Evolutionary conservation across 169 alveolate species (phyloP).

Genomic region (Eimeria zaria): DNA sequence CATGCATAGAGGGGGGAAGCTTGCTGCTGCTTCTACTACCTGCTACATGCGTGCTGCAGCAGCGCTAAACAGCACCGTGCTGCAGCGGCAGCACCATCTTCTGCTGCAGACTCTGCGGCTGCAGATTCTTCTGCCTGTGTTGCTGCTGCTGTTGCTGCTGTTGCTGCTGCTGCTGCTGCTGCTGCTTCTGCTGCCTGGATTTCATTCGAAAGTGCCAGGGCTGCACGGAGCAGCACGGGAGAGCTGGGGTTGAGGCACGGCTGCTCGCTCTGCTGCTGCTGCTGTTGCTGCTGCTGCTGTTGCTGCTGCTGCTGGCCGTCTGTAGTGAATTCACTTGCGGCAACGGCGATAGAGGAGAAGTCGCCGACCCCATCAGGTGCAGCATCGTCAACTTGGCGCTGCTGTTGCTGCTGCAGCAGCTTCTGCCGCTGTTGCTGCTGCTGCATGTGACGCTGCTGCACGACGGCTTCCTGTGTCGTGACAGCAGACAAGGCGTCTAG

Average conservation of each 20-base stretch:
- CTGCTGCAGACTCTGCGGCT: background rate
- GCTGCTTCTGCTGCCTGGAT: background rate
- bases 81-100: slow-evolving; percentile 25
- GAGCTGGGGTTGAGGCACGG: slow-evolving; percentile 13
- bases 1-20: no score
- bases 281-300: background rate
- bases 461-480: background rate
- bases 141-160: no score
- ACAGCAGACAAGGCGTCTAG: slow-evolving; percentile 28
- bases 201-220: background rate
- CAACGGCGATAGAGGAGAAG: slow-evolving; percentile 10
- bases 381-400: background rate
- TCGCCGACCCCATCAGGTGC: background rate
- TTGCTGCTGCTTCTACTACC: slow-evolving; percentile 10
- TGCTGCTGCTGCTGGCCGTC: slow-evolving; percentile 45
- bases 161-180: slow-evolving; percentile 49
- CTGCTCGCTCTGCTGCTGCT: background rate
- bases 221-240: slow-evolving; percentile 37
- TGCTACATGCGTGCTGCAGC: background rate
- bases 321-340: background rate
- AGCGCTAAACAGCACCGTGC: background rate
- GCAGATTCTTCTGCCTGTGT: background rate
- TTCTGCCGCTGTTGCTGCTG: slow-evolving; percentile 15
- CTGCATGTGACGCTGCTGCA: slow-evolving; percentile 15
- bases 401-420: slow-evolving; percentile 10